Conservation (phyloP, 768 basidiomycete genomes). For the Pisolithus tinctorius region DNA sequence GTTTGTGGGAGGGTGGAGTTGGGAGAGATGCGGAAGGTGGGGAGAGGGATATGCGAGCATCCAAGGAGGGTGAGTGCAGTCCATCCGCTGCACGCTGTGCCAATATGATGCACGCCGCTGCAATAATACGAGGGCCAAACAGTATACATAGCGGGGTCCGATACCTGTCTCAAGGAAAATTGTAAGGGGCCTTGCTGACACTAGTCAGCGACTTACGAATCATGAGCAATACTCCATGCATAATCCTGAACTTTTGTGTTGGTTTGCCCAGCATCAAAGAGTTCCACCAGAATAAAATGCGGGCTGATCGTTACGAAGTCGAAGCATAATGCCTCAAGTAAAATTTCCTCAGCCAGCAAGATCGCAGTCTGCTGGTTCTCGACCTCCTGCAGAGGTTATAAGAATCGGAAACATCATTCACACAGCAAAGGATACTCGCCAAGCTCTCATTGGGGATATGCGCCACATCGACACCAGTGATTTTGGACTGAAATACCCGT, state of each 20-base stretch:
- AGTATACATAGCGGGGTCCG: slow-evolving; percentile 74
- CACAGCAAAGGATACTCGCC: slow-evolving; percentile 32
- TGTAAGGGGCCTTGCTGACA: slow-evolving; percentile 3
- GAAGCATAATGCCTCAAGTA: slow-evolving; percentile 80
- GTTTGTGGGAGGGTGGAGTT: slow-evolving; percentile 74
- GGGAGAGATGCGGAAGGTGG: slow-evolving; percentile 72
- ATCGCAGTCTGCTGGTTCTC: slow-evolving; percentile 66
- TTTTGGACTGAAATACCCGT: slow-evolving; percentile 64
- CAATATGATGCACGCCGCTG: slow-evolving; percentile 71
- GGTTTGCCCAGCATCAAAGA: slow-evolving; percentile 53
- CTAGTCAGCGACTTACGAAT: slow-evolving; percentile 52
- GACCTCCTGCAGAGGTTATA: slow-evolving; percentile 49
- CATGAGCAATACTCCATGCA: slow-evolving; percentile 83
- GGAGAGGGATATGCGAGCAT: slow-evolving; percentile 64
- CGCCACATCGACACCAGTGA: slow-evolving; percentile 45
- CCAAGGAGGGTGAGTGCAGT: slow-evolving; percentile 65
- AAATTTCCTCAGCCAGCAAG: slow-evolving; percentile 66
- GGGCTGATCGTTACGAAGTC: slow-evolving; percentile 77
- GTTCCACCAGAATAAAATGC: slow-evolving; percentile 66
- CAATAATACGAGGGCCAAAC: slow-evolving; percentile 62
- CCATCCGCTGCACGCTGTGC: slow-evolving; percentile 69
- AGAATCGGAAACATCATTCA: background rate
- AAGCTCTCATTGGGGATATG: slow-evolving; percentile 58
- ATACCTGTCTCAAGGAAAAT: slow-evolving; percentile 40
- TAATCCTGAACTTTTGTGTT: slow-evolving; percentile 55